Base-by-base conservation (phyloP, 805 yeast genomes). In the Yarrowia sp. region DNA sequence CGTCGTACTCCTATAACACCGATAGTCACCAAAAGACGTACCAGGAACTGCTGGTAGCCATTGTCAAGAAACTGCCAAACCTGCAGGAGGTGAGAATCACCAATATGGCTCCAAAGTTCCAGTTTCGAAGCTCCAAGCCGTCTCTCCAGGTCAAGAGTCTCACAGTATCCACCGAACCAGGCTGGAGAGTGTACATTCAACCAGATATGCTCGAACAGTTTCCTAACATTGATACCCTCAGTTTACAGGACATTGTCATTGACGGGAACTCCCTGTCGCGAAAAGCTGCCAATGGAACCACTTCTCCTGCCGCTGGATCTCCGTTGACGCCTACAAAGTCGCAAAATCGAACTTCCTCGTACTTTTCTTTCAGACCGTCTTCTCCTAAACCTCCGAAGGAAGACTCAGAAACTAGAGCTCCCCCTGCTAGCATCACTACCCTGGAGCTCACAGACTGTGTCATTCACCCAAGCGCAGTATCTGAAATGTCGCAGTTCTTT, bases 141-240 rank as follows among this genome's bases (percentile, higher is more conserved):
- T 63, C 67, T 9, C 26, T 15, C 2, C 67, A 49, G 8, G 67
- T 63, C 46, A 63, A 40, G 5, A 16, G 38, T 7, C 56, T 63
- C 32, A 38, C 67, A 0, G 56, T 63, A 8, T 26, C 56, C 11
- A 40, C 67, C 4, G 67, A 48, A 26, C 67, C 67, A 8, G 67
- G 67, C 4, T 49, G 67, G 56, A 48, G 67, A 49, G 56, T 48
- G 15, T 63, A 49, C 48, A 38, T 63, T 12, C 55, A 49, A 36
- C 56, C 67, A 11, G 67, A 63, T 26, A 48, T 48, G 43, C 48
- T 63, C 10, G 56, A 63, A n/a, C 56, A 48, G 67, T 63, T 63
- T 12, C 67, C 67, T 8, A 63, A 63, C 40, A 49, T 63, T n/a
- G 38, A 38, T 10, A 22, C 46, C 14, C 46, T 63, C 16, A 63